Percentiles rank a stretch among this genome's conserved stretches.
phyloP scores from a whole-genome alignment of 345 rosid genomes.

The Ceriops decandra region DNA sequence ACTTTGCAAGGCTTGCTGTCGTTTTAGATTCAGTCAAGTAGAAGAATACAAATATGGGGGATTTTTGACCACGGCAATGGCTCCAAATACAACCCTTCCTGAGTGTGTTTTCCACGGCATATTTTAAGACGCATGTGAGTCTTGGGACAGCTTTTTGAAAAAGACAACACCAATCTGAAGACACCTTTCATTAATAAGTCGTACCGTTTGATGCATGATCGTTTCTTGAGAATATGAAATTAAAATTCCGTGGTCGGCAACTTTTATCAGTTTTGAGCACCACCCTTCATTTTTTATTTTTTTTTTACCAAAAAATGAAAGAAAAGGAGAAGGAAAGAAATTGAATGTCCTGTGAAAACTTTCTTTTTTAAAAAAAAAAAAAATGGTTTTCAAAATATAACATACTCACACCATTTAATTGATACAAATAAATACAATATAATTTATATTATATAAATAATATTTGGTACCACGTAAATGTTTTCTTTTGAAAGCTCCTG shows the following conservation, averaged over 20 bases:
- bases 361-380: background rate
- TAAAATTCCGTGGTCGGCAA: too few species aligned
- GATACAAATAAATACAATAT: too few species aligned
- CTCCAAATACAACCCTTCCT: slow-evolving; percentile 9
- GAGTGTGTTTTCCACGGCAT: background rate
- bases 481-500: background rate
- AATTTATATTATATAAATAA: too few species aligned
- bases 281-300: too few species aligned
- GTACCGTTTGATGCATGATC: background rate
- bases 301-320: too few species aligned
- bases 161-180: slow-evolving; percentile 1
- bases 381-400: background rate
- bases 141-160: slow-evolving; percentile 7
- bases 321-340: too few species aligned
- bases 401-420: background rate
- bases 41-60: background rate
- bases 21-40: background rate
- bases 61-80: slow-evolving; percentile 3
- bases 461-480: too few species aligned
- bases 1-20: background rate
- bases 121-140: slow-evolving; percentile 4
- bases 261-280: too few species aligned
- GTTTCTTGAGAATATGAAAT: background rate
- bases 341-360: slow-evolving; percentile 1
- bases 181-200: background rate